Evolutionary conservation across 768 basidiomycete species (phyloP), one percentile per base, ranked within the genome.

Genomic region (Lanmaoa pseudosensibilis): DNA sequence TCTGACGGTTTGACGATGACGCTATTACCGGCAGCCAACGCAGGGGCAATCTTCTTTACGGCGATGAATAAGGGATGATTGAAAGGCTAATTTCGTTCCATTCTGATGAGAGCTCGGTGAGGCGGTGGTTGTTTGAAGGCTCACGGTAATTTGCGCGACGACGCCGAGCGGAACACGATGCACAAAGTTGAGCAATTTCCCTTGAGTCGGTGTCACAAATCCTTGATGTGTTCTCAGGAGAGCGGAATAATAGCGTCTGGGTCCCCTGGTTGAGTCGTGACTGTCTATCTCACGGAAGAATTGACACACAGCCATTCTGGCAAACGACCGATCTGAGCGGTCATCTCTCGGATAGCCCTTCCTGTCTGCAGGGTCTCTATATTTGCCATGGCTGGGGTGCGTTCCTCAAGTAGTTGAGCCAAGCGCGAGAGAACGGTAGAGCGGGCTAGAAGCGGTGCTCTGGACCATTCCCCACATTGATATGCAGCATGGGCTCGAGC

Each of bases 51-150:
- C 73, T 94, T 94, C 78, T 94, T 94, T 51, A 94, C 69, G 2
- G 90, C 90, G 58, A 94, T 94, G 36, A 94, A 71, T n/a, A 94
- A 74, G 1, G 92, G 92, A 61, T 94, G 92, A 62, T 94, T 94
- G 71, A 93, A 94, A 3, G 92, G 90, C 88, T 92, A 58, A 16
- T 50, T 45, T 43, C 19, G 21, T 34, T 13, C 7, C 40, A 23
- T 46, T n/a, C 15, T 11, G 40, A 32, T 56, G 49, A 57, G 36
- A 50, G 25, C 38, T 40, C 32, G 27, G 53, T 21, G 39, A 41
- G 5, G 27, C 16, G 10, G 43, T 32, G 39, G 48, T 19, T 12
- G 25, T 48, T 18, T 33, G 2, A 52, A 36, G 5, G 54, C 80
- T 68, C 55, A 90, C 91, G 15, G 90, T 93, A 25, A 94, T 89